A percentile compares a stretch with the other conserved stretches of the same genome.
These are phyloP conservation scores for Huntiella abstrusa DNA, from an alignment of 2,329 filamentous ascomycete species.

Conservation along the genomic window DNA sequence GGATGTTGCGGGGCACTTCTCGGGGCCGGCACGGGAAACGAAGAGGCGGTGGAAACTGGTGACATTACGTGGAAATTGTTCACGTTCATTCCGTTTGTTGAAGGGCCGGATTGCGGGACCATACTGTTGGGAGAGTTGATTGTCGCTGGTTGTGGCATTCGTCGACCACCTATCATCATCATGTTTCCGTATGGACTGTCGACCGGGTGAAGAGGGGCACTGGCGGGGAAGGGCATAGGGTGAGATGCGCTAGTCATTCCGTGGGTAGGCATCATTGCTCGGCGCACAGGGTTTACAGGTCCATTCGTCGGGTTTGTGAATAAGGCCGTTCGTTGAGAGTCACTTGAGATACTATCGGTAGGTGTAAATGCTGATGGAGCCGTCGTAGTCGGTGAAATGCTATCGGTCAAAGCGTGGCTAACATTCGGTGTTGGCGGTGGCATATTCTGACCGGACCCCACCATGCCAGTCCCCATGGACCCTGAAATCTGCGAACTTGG, in stretches of 20 bases:
- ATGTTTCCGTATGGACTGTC: constrained; percentile 8
- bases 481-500: too few relatives aligned
- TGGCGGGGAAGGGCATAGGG: constrained; percentile 13
- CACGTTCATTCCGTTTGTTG: constrained; percentile 13
- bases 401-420: background rate
- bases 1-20: constrained; percentile 27
- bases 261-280: too few relatives aligned
- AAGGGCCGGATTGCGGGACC: background rate
- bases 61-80: constrained; percentile 33
- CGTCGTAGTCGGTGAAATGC: background rate
- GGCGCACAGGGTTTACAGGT: too few relatives aligned
- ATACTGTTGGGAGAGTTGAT: constrained; percentile 6
- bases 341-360: too few relatives aligned
- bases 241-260: background rate
- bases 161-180: constrained; percentile 2
- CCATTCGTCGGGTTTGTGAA: too few relatives aligned
- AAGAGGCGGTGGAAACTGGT: constrained; percentile 30
- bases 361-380: too few relatives aligned
- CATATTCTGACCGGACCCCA: too few relatives aligned
- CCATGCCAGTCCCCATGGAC: too few relatives aligned
- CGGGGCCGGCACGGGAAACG: constrained; percentile 19
- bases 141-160: background rate
- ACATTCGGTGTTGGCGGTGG: background rate
- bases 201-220: constrained; percentile 8
- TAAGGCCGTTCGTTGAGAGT: background rate